Evolutionary conservation across 202 grass and related monocot genomes (phyloP).

Genomic region (Musa balbisiana): DNA sequence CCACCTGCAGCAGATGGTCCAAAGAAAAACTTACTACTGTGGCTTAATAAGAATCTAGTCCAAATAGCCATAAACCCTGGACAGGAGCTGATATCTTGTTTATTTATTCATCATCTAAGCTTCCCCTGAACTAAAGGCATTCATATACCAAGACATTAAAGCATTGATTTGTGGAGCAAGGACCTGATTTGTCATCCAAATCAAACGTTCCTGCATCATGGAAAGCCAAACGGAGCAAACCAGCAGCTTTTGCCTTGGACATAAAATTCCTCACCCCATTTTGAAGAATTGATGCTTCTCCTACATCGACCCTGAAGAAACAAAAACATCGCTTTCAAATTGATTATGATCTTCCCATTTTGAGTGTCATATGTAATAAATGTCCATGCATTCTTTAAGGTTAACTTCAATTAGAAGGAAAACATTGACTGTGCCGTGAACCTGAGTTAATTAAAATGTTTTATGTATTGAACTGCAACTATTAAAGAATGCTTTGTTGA

Average conservation of each 20-base stretch:
- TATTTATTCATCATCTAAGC: neutral
- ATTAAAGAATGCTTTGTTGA: too few species aligned
- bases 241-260: constrained; percentile 74
- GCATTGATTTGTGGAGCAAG: neutral
- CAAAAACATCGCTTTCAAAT: neutral
- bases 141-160: neutral
- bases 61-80: constrained; percentile 9
- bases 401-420: neutral
- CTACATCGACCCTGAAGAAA: constrained; percentile 38
- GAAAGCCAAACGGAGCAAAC: constrained; percentile 83
- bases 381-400: neutral
- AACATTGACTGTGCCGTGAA: too few species aligned
- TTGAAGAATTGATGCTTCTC: constrained; percentile 57
- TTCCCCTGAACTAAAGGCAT: neutral
- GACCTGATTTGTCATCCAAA: constrained; percentile 69
- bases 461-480: too few species aligned
- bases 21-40: neutral
- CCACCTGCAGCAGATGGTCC: constrained; percentile 53
- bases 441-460: too few species aligned
- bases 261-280: constrained; percentile 57
- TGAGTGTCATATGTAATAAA: neutral
- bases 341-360: neutral
- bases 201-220: constrained; percentile 94
- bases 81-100: neutral
- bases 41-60: neutral